Evolutionary conservation across 257 asterid genomes (phyloP).

Genomic region (Nicotiana knightiana): DNA sequence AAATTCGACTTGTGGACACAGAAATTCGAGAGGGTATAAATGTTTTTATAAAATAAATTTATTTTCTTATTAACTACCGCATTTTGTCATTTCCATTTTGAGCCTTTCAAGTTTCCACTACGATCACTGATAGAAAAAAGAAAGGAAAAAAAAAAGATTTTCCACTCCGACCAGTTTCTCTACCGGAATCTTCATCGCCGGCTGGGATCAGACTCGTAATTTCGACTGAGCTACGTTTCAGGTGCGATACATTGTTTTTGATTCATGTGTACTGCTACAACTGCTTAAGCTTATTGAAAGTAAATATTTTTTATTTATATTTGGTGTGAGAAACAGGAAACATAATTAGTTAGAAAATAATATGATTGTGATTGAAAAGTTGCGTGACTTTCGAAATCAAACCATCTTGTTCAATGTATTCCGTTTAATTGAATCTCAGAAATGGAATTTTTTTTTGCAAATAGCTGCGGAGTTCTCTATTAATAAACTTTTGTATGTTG

Average conservation of each 20-base stretch:
- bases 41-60: not conserved
- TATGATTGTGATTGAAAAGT: not conserved
- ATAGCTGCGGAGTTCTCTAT: not conserved
- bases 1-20: slow-evolving; percentile 34
- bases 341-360: not conserved
- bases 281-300: not conserved
- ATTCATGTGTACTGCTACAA: not conserved
- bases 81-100: not conserved
- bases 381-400: not conserved
- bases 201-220: not conserved
- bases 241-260: not conserved
- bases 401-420: not conserved
- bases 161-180: not conserved
- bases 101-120: not conserved
- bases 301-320: not conserved
- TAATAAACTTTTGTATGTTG: not conserved
- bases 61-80: not conserved
- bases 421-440: not conserved
- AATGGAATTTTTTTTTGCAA: not conserved
- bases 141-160: not conserved
- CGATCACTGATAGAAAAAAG: not conserved
- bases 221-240: not conserved
- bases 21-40: slow-evolving; percentile 14
- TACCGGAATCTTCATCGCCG: not conserved
- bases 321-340: not conserved